phyloP scores from a whole-genome alignment of 257 asterid species.

The Rhazya stricta region DNA sequence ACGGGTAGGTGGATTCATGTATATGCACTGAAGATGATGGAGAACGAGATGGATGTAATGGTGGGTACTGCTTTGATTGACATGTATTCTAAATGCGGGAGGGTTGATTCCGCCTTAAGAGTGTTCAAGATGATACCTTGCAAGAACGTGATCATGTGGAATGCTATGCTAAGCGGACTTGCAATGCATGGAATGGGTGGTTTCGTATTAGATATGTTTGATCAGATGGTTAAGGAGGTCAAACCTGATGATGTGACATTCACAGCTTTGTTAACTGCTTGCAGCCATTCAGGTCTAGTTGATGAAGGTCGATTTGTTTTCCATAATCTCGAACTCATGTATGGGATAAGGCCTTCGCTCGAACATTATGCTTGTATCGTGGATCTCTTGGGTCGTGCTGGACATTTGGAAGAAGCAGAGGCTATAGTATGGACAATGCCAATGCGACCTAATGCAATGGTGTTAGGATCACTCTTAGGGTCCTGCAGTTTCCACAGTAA shows the following conservation, averaged over 20 bases:
- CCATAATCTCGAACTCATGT: slow-evolving; percentile 36
- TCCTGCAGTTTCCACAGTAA: slow-evolving; percentile 56
- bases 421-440: slow-evolving; percentile 53
- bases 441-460: slow-evolving; percentile 73
- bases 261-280: slow-evolving; percentile 68
- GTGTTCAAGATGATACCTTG: slow-evolving; percentile 41
- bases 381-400: slow-evolving; percentile 74
- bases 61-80: slow-evolving; percentile 64
- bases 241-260: slow-evolving; percentile 63
- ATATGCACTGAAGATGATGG: slow-evolving; percentile 40
- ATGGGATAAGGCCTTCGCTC: slow-evolving; percentile 53
- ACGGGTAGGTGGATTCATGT: slow-evolving; percentile 68
- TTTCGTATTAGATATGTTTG: slow-evolving; percentile 42
- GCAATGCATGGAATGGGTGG: slow-evolving; percentile 84
- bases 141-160: slow-evolving; percentile 59
- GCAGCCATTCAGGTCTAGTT: slow-evolving; percentile 83
- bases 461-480: slow-evolving; percentile 72
- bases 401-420: slow-evolving; percentile 68
- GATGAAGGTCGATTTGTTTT: slow-evolving; percentile 58
- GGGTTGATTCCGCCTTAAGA: slow-evolving; percentile 39
- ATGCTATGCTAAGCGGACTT: slow-evolving; percentile 67
- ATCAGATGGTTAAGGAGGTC: slow-evolving; percentile 51
- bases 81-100: slow-evolving; percentile 88
- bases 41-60: slow-evolving; percentile 37
- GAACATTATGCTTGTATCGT: slow-evolving; percentile 77